A percentile compares a stretch with the other conserved stretches of the same genome.
Evolutionary conservation across 192 early-diverging fungal genomes (phyloP).

Genomic region (Geranomyces variabilis): DNA sequence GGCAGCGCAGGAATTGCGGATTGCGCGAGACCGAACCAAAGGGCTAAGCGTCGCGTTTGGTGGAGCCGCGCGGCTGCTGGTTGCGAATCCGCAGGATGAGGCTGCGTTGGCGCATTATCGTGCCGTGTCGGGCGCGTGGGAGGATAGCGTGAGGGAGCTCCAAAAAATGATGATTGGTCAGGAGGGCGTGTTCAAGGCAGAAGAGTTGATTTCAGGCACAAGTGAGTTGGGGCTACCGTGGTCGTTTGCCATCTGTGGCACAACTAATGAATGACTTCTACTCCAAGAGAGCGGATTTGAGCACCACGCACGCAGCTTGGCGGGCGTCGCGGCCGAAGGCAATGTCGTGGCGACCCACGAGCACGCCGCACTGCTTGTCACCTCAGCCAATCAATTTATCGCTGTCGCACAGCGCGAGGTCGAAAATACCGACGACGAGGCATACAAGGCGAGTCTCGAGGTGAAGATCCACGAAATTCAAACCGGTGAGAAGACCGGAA

Average conservation of each 20-base stretch:
- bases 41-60: constrained; percentile 22
- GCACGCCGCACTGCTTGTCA: constrained; percentile 25
- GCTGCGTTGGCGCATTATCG: constrained; percentile 32
- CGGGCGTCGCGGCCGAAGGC: constrained; percentile 2
- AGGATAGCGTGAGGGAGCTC: constrained; percentile 37
- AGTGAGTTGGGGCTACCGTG: constrained; percentile 25
- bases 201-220: constrained; percentile 42
- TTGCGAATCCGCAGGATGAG: constrained; percentile 25
- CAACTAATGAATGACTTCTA: neutral
- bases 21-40: constrained; percentile 14
- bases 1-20: constrained; percentile 27
- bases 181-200: constrained; percentile 47
- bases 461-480: constrained; percentile 39
- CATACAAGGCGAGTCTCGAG: constrained; percentile 35
- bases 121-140: constrained; percentile 34
- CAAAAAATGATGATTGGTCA: constrained; percentile 35
- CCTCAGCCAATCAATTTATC: constrained; percentile 39
- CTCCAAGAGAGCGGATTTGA: constrained; percentile 32
- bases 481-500: constrained; percentile 24
- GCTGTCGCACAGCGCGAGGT: constrained; percentile 30
- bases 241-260: neutral
- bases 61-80: constrained; percentile 29
- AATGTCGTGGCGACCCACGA: constrained; percentile 15
- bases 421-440: constrained; percentile 36
- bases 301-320: constrained; percentile 34